Percentiles rank a stretch among this genome's conserved stretches.
These are phyloP conservation scores for Glycine soja DNA, from an alignment of 306 rosid genomes.

Conservation along the genomic window DNA sequence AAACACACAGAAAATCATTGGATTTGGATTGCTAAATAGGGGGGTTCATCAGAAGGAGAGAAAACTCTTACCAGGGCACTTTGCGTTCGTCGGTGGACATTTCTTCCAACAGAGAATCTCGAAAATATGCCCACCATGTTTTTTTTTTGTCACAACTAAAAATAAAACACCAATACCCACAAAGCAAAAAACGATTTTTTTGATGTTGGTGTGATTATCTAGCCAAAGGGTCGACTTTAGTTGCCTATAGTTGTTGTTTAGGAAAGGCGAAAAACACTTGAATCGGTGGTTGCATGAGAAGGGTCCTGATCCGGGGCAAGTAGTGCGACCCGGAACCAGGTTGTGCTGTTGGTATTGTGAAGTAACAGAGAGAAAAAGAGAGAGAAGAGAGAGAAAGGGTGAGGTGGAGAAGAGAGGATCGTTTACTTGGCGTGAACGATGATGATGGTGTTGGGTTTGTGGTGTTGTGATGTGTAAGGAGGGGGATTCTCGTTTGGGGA, in stretches of 20 bases:
- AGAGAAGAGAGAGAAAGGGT: background rate
- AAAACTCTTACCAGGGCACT: slow-evolving; percentile 80
- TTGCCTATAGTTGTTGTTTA: slow-evolving; percentile 4
- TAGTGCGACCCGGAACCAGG: slow-evolving; percentile 6
- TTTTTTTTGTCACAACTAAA: slow-evolving; percentile 34
- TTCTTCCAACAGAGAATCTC: slow-evolving; percentile 76
- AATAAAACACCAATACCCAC: slow-evolving; percentile 45
- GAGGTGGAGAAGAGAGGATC: slow-evolving; percentile 38
- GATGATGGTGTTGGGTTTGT: slow-evolving; percentile 52
- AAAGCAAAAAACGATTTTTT: slow-evolving; percentile 35
- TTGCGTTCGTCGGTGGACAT: slow-evolving; percentile 87
- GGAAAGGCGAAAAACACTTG: background rate
- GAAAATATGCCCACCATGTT: slow-evolving; percentile 95
- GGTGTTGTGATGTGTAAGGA: background rate
- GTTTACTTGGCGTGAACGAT: slow-evolving; percentile 57
- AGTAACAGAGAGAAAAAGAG: background rate
- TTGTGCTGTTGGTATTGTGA: slow-evolving; percentile 23
- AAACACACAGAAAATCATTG: slow-evolving; percentile 21
- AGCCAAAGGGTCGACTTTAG: slow-evolving; percentile 40
- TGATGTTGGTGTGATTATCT: slow-evolving; percentile 32
- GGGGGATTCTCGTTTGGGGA: slow-evolving; percentile 12
- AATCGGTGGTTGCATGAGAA: background rate
- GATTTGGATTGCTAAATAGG: slow-evolving; percentile 12
- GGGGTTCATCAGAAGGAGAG: background rate
- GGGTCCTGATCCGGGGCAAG: slow-evolving; percentile 38